Evolutionary conservation across 1,284 basidiomycete genomes (phyloP), one percentile per base, ranked within the genome.

Genomic region (Neotropicomus parvogracilis): DNA sequence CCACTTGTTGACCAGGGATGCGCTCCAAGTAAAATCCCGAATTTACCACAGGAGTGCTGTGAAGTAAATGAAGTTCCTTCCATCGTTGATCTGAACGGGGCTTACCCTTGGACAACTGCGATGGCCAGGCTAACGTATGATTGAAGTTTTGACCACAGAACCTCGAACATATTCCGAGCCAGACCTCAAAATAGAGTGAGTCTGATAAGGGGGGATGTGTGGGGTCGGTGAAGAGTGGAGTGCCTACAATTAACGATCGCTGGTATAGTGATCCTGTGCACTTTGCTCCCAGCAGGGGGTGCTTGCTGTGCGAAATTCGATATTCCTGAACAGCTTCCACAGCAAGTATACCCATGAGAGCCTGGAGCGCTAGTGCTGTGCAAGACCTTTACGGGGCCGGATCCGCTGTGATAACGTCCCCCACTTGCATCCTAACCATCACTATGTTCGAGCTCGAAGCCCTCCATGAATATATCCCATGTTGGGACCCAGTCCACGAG

Each of bases 1-100:
- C 12, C 8, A 49, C 40, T 20, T 12, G 44, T 31, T 34, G 24
- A 2, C 44, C 51, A 19, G 54, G 54, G 16, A 56, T 49, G 16
- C 37, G 35, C 16, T 54, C 54, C 6, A 54, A 37, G 21, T 17
- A 32, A 11, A 36, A 3, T n/a, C 19, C 28, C 31, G 34, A 19
- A 8, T 14, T 34, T 13, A 21, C 35, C 29, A 28, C 3, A 12
- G 14, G 7, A 6, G 42, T 42, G 10, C 54, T 56, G 19, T 19
- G 16, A 12, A 12, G n/a, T 10, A 10, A 12, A 12, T 43, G 3
- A 11, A 28, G 6, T 36, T 17, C 10, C 6, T 50, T 17, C 17
- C 27, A 33, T n/a, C 13, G 14, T 16, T 27, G 21, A 3, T 24
- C 26, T 10, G 14, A 19, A 28, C 7, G 29, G 43, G 24, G 14